phyloP scores from a whole-genome alignment of 2,329 filamentous ascomycete genomes.

The Fusarium bactridioides region DNA sequence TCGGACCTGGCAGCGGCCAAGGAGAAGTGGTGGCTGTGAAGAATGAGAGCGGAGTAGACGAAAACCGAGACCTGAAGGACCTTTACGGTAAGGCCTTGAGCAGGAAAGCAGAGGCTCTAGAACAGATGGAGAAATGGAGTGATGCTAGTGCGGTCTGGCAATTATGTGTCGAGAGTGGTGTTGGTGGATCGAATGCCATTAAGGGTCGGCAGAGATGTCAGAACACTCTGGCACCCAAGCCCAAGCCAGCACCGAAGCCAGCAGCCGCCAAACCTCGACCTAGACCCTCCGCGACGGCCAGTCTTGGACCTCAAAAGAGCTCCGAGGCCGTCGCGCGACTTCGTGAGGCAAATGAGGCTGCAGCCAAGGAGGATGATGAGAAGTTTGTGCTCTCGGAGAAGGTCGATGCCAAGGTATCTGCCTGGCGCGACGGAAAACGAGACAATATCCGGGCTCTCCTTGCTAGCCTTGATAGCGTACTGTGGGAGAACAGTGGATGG shows the following conservation, averaged over 20 bases:
- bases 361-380: slow-evolving; percentile 88
- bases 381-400: slow-evolving; percentile 88
- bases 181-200: slow-evolving; percentile 84
- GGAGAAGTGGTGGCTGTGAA: slow-evolving; percentile 79
- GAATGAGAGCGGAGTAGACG: slow-evolving; percentile 62
- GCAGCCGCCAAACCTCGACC: slow-evolving; percentile 57
- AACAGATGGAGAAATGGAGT: slow-evolving; percentile 92
- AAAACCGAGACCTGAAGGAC: slow-evolving; percentile 86
- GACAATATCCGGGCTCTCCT: slow-evolving; percentile 91
- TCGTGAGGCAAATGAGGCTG: slow-evolving; percentile 83
- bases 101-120: slow-evolving; percentile 93
- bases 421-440: slow-evolving; percentile 90
- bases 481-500: slow-evolving; percentile 94
- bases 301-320: slow-evolving; percentile 57
- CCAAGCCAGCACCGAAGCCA: slow-evolving; percentile 56
- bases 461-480: slow-evolving; percentile 83
- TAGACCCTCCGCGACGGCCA: slow-evolving; percentile 50
- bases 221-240: slow-evolving; percentile 78
- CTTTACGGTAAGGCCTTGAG: slow-evolving; percentile 93
- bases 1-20: slow-evolving; percentile 80
- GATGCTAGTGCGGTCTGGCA: slow-evolving; percentile 86
- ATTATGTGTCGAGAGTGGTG: slow-evolving; percentile 80
- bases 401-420: slow-evolving; percentile 79
- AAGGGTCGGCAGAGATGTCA: slow-evolving; percentile 91
- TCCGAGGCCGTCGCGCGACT: slow-evolving; percentile 84